Percentiles rank a stretch among this genome's conserved stretches.
phyloP scores from a whole-genome alignment of 1,139 yeast genomes.

The Scheffersomyces insectosa region DNA sequence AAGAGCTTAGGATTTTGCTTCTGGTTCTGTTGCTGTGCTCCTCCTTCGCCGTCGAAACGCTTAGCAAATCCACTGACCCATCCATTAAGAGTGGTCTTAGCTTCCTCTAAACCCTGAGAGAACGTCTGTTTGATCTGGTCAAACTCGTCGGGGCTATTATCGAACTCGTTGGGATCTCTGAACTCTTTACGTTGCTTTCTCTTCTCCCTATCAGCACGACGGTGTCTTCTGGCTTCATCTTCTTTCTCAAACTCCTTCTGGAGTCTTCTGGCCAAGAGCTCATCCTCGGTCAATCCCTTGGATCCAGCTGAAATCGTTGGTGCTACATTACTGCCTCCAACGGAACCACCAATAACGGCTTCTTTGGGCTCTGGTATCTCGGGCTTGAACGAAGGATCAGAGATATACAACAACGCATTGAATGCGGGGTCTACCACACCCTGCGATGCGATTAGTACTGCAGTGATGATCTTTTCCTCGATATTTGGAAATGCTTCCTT shows the following conservation, averaged over 20 bases:
- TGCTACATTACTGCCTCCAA: slow-evolving; percentile 15
- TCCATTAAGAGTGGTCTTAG: slow-evolving; percentile 71
- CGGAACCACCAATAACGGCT: slow-evolving; percentile 16
- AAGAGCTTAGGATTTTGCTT: slow-evolving; percentile 37
- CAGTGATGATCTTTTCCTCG: slow-evolving; percentile 70
- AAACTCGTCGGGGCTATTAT: slow-evolving; percentile 63
- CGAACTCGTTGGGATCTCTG: slow-evolving; percentile 31
- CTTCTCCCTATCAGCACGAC: slow-evolving; percentile 24
- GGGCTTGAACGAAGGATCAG: slow-evolving; percentile 74
- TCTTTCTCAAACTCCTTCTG: slow-evolving; percentile 68
- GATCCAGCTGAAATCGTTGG: slow-evolving; percentile 3
- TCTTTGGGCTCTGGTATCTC: slow-evolving; percentile 48
- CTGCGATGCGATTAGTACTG: slow-evolving; percentile 81
- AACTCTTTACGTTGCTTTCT: slow-evolving; percentile 17
- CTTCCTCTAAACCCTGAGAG: slow-evolving; percentile 80
- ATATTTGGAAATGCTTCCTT: slow-evolving; percentile 80
- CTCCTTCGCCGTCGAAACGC: slow-evolving; percentile 39
- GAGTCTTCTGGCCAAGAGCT: slow-evolving; percentile 74
- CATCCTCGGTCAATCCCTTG: slow-evolving; percentile 64
- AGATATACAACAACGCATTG: slow-evolving; percentile 76
- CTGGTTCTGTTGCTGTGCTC: slow-evolving; percentile 7
- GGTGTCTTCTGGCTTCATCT: slow-evolving; percentile 27
- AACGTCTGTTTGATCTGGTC: slow-evolving; percentile 72
- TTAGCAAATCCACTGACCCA: slow-evolving; percentile 80
- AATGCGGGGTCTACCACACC: slow-evolving; percentile 85